Percentiles rank a stretch among this genome's conserved stretches.
These are phyloP conservation scores for Curvularia hawaiiensis DNA, from an alignment of 2,329 filamentous ascomycete species.

Conservation along the genomic window DNA sequence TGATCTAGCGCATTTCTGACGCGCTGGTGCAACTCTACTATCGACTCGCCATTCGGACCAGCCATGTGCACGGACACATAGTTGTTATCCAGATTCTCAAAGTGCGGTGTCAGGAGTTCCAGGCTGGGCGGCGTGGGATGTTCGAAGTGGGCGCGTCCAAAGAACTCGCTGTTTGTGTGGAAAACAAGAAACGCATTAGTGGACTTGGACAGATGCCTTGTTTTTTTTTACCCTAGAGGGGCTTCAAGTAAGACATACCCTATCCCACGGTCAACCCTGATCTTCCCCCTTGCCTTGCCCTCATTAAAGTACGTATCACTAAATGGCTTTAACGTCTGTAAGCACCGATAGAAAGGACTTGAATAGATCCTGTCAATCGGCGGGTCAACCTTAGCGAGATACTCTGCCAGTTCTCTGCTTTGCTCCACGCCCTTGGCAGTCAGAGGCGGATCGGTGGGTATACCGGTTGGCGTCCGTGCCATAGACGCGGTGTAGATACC, in stretches of 20 bases:
- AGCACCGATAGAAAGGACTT: constrained; percentile 51
- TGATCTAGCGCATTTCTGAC: constrained; percentile 71
- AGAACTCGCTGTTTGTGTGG: constrained; percentile 70
- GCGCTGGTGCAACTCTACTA: constrained; percentile 79
- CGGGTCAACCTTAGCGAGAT: constrained; percentile 67
- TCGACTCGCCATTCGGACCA: constrained; percentile 75
- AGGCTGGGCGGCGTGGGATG: constrained; percentile 79
- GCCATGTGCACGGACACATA: constrained; percentile 72
- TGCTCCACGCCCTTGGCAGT: constrained; percentile 87
- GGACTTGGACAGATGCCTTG: background rate
- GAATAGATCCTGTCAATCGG: constrained; percentile 76
- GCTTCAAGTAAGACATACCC: constrained; percentile 47
- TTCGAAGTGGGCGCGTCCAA: constrained; percentile 81
- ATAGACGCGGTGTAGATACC: constrained; percentile 74
- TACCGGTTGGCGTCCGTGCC: constrained; percentile 77
- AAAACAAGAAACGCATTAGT: background rate
- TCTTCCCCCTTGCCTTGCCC: constrained; percentile 46
- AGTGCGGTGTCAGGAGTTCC: constrained; percentile 70
- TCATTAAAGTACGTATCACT: constrained; percentile 40
- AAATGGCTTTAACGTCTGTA: constrained; percentile 48
- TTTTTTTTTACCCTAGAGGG: background rate
- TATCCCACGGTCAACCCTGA: constrained; percentile 59
- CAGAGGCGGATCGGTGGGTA: constrained; percentile 84
- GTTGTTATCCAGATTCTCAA: constrained; percentile 58
- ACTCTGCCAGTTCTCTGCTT: constrained; percentile 72